Percentiles rank a stretch among this genome's conserved stretches.
Conservation (phyloP, 371 early-diverging fungal species). For the Mucor ambiguus region DNA sequence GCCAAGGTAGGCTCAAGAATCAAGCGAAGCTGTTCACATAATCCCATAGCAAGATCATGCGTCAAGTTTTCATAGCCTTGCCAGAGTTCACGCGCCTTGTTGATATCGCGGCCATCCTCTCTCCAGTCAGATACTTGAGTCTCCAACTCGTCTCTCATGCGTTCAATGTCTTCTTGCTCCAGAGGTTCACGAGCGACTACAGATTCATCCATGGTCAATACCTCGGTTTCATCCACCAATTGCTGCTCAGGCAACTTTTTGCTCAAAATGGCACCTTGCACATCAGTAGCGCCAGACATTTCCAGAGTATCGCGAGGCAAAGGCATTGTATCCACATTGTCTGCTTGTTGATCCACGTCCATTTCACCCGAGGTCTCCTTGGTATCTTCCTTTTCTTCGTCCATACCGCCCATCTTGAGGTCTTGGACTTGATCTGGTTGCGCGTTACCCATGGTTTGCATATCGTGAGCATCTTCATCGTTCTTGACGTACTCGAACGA, state of each 20-base stretch:
- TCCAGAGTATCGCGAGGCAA: conserved; percentile 45
- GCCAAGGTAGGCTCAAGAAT: conserved; percentile 98
- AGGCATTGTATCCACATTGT: conserved; percentile 42
- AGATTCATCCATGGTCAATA: conserved; percentile 47
- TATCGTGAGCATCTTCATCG: conserved; percentile 74
- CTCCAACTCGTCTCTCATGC: conserved; percentile 65
- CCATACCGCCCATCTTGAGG: conserved; percentile 55
- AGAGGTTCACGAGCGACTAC: conserved; percentile 60
- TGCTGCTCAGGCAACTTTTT: conserved; percentile 35
- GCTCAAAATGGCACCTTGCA: conserved; percentile 43
- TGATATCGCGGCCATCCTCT: conserved; percentile 60
- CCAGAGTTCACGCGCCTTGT: conserved; percentile 84
- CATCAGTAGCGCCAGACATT: conserved; percentile 27
- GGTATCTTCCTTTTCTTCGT: conserved; percentile 57
- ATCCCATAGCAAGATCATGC: conserved; percentile 84
- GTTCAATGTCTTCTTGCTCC: conserved; percentile 62
- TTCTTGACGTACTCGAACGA: conserved; percentile 78
- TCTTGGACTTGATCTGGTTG: conserved; percentile 75
- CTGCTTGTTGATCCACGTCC: conserved; percentile 57
- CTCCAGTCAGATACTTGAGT: conserved; percentile 60
- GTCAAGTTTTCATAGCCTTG: conserved; percentile 85
- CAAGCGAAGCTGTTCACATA: conserved; percentile 95
- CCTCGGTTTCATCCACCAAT: conserved; percentile 34
- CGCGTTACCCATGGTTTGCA: conserved; percentile 80
- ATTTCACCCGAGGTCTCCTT: conserved; percentile 58